These are phyloP conservation scores for Cladophialophora chaetospira DNA, from an alignment of 2,329 filamentous ascomycete species.

Conservation along the genomic window DNA sequence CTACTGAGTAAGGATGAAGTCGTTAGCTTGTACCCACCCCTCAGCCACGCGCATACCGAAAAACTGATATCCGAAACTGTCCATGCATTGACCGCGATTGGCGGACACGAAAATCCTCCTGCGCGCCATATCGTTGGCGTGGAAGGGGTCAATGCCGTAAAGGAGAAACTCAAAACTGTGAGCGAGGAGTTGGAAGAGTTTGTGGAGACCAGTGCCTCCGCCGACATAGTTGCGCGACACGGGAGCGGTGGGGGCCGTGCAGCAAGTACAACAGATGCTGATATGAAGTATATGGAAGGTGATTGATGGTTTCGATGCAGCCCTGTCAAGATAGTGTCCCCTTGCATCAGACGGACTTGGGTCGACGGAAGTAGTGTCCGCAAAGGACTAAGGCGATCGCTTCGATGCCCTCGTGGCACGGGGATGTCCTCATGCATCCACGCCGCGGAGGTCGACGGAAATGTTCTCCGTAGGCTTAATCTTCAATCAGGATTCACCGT, in stretches of 20 bases:
- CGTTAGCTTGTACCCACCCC: conserved; percentile 71
- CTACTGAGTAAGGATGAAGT: conserved; percentile 43
- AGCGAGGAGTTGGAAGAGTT: conserved; percentile 97
- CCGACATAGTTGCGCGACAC: conserved; percentile 55
- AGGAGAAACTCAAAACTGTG: conserved; percentile 94
- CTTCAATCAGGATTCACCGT: conserved; percentile 4
- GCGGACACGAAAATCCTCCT: conserved; percentile 92
- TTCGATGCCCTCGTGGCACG: no score
- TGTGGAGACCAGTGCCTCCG: conserved; percentile 81
- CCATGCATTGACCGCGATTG: conserved; percentile 86
- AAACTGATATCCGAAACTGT: conserved; percentile 84
- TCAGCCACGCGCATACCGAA: conserved; percentile 69
- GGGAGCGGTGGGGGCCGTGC: conserved; percentile 11
- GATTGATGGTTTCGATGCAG: conserved; percentile 24
- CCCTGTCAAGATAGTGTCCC: conserved; percentile 10
- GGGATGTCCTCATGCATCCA: no score
- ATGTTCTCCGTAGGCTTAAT: not conserved
- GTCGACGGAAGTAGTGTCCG: no score
- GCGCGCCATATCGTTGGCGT: conserved; percentile 90
- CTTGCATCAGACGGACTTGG: no score
- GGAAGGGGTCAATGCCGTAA: conserved; percentile 83
- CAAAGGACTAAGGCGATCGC: no score
- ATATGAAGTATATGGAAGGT: conserved; percentile 23
- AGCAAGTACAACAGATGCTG: conserved; percentile 20
- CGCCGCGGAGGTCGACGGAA: not conserved